phyloP scores from a whole-genome alignment of 2,329 filamentous ascomycete species.

The Penicillium sp. region DNA sequence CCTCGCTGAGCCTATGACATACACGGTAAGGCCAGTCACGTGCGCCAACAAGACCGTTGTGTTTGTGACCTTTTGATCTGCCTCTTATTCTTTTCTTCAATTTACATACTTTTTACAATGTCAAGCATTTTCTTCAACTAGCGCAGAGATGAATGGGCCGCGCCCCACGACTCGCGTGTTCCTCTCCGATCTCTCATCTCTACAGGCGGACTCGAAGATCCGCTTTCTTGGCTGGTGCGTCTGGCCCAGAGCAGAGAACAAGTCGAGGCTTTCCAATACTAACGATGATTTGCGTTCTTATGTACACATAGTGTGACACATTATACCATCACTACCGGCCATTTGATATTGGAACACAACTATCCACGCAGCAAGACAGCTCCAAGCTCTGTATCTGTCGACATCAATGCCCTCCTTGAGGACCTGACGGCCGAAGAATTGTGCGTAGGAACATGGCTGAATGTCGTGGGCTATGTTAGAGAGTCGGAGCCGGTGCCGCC shows the following conservation, averaged over 20 bases:
- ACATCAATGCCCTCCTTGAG: slow-evolving; percentile 63
- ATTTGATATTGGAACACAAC: slow-evolving; percentile 60
- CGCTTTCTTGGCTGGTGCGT: slow-evolving; percentile 85
- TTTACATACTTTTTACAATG: slow-evolving; percentile 3
- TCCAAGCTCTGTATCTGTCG: slow-evolving; percentile 50
- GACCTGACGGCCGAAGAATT: slow-evolving; percentile 55
- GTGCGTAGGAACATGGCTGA: slow-evolving; percentile 74
- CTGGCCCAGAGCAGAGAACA: not conserved
- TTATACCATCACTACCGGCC: slow-evolving; percentile 51
- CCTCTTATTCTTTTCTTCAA: slow-evolving; percentile 1
- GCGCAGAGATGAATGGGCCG: slow-evolving; percentile 43
- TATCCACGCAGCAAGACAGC: slow-evolving; percentile 40
- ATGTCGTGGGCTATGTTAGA: slow-evolving; percentile 72
- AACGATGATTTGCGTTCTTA: not conserved
- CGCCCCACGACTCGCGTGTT: slow-evolving; percentile 58
- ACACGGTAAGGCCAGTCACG: slow-evolving; percentile 31
- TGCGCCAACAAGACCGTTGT: slow-evolving; percentile 7
- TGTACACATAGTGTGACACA: slow-evolving; percentile 46
- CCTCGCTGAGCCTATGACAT: slow-evolving; percentile 33
- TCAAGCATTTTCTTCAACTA: not conserved
- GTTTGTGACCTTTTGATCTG: not conserved
- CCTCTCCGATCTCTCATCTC: slow-evolving; percentile 51
- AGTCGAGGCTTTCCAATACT: not conserved
- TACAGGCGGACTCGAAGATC: slow-evolving; percentile 62
- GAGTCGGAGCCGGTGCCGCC: slow-evolving; percentile 11